phyloP scores from a whole-genome alignment of 805 yeast species.

The Candida ortonii region DNA sequence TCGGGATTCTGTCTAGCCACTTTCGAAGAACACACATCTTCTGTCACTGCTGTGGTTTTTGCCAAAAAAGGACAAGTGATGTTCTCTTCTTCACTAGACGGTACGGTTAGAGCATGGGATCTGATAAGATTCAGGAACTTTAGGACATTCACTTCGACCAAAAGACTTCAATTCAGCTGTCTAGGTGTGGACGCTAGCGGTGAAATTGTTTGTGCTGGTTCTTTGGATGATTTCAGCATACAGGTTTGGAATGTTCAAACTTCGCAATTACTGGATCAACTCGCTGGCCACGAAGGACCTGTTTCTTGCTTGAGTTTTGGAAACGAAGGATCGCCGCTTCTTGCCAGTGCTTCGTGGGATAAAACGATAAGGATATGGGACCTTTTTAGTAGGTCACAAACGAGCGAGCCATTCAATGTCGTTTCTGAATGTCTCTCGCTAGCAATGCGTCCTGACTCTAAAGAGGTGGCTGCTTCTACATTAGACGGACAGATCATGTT shows the following conservation, averaged over 20 bases:
- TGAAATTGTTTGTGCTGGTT: conserved; percentile 93
- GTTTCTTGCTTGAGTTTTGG: conserved; percentile 87
- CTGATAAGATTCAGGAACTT: conserved; percentile 88
- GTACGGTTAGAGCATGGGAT: conserved; percentile 98
- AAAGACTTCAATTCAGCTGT: conserved; percentile 79
- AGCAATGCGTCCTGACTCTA: conserved; percentile 89
- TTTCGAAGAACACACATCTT: conserved; percentile 84
- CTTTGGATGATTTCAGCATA: conserved; percentile 83
- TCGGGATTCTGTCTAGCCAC: conserved; percentile 94
- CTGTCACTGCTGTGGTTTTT: conserved; percentile 84
- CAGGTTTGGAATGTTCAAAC: conserved; percentile 98
- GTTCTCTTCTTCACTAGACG: conserved; percentile 90
- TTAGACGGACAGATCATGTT: conserved; percentile 83
- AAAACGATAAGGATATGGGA: conserved; percentile 92
- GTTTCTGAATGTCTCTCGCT: conserved; percentile 80
- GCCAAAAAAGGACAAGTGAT: conserved; percentile 88
- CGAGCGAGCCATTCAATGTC: conserved; percentile 86
- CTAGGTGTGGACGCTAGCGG: conserved; percentile 97
- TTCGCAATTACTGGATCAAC: conserved; percentile 80
- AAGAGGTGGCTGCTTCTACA: conserved; percentile 82
- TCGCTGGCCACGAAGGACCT: conserved; percentile 95
- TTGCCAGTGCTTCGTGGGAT: conserved; percentile 97
- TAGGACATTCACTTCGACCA: conserved; percentile 89
- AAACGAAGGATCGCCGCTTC: conserved; percentile 57
- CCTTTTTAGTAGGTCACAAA: conserved; percentile 80